Evolutionary conservation across 148 eudicot genomes (phyloP).

Genomic region (Linanthus parryae): DNA sequence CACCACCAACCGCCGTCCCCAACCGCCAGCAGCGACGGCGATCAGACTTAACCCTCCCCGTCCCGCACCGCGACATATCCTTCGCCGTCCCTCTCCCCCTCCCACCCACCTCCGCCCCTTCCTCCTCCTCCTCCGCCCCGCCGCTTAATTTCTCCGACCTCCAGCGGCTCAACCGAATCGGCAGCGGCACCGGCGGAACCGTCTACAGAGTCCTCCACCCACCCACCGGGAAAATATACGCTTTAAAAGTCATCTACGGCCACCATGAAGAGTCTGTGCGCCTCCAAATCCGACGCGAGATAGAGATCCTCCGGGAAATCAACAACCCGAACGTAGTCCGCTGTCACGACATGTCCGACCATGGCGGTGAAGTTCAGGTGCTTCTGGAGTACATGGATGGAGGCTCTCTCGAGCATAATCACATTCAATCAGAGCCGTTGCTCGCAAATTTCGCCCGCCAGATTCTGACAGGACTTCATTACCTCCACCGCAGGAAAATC

Average conservation of each 20-base stretch:
- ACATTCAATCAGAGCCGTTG: constrained; percentile 34
- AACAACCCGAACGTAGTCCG: constrained; percentile 63
- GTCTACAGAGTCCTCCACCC: constrained; percentile 79
- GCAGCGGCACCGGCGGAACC: constrained; percentile 77
- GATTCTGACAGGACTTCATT: constrained; percentile 47
- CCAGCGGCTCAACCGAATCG: constrained; percentile 57
- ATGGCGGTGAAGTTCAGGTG: constrained; percentile 74
- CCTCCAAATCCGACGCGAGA: constrained; percentile 78
- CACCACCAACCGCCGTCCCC: constrained; percentile 16
- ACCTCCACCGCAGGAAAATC: constrained; percentile 53
- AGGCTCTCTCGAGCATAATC: constrained; percentile 60
- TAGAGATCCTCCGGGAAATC: constrained; percentile 70
- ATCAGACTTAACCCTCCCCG: constrained; percentile 51
- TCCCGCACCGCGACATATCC: constrained; percentile 46
- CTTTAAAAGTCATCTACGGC: constrained; percentile 77
- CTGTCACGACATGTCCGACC: constrained; percentile 66
- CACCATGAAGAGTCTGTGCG: constrained; percentile 67
- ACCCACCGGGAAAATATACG: constrained; percentile 43
- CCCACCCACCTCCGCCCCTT: constrained; percentile 29
- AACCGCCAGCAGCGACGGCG: constrained; percentile 40
- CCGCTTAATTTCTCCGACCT: constrained; percentile 39
- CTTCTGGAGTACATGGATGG: constrained; percentile 70
- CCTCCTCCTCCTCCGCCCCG: background rate
- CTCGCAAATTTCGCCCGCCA: constrained; percentile 53
- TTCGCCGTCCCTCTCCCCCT: constrained; percentile 60